Percentiles rank a stretch among this genome's conserved stretches.
Evolutionary conservation across 2,329 filamentous ascomycete species (phyloP).

Genomic region (Aspergillus tamarii): DNA sequence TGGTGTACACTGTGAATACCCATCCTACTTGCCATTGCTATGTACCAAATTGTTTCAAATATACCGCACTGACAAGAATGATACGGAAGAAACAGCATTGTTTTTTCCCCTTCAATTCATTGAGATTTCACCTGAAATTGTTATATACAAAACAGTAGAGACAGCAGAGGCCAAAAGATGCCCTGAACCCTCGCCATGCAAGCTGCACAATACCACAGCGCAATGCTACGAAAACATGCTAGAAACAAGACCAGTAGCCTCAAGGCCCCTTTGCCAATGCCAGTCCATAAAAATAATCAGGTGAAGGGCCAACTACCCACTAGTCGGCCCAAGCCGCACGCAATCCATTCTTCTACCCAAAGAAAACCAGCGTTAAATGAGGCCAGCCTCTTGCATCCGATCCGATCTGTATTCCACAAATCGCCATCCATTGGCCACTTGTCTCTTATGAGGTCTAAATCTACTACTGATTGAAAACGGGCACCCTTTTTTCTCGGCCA

Average conservation of each 20-base stretch:
- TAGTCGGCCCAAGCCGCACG: not conserved
- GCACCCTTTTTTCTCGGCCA: not conserved
- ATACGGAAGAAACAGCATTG: not conserved
- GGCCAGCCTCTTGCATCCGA: not conserved
- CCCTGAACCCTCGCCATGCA: not conserved
- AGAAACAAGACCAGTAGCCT: not conserved
- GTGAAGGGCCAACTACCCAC: not conserved
- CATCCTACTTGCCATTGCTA: not conserved
- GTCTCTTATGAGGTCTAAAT: constrained; percentile 2
- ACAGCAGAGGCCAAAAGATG: not conserved
- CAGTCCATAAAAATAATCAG: not conserved
- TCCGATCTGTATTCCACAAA: constrained; percentile 1
- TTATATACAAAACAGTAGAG: constrained; percentile 6
- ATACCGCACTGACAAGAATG: not conserved
- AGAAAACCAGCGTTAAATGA: not conserved
- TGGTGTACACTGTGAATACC: constrained; percentile 3
- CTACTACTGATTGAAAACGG: constrained; percentile 1
- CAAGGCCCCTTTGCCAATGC: not conserved
- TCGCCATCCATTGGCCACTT: not conserved
- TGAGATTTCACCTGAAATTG: not conserved
- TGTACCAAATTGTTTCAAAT: not conserved
- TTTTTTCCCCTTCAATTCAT: not conserved
- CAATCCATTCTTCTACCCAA: not conserved
- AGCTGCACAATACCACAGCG: not conserved
- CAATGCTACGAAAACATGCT: not conserved